phyloP scores from a whole-genome alignment of 169 alveolate genomes.

The Plasmodium berghei region DNA sequence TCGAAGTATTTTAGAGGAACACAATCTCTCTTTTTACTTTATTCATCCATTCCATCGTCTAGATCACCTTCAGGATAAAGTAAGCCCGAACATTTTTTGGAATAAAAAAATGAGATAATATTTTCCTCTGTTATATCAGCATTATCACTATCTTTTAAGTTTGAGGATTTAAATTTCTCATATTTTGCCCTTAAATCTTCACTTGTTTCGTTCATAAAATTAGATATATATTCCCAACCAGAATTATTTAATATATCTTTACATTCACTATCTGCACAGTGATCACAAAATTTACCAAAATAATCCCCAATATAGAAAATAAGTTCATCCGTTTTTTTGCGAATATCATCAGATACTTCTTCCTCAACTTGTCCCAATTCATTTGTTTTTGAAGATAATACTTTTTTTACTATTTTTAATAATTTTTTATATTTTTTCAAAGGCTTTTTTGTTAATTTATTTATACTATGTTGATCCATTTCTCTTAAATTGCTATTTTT shows the following conservation, averaged over 20 bases:
- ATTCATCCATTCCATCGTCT: no score
- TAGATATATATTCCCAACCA: slow-evolving; percentile 53
- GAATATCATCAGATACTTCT: neutral
- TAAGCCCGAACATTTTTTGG: neutral
- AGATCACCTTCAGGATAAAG: no score
- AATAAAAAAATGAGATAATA: neutral
- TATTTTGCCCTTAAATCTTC: slow-evolving; percentile 4
- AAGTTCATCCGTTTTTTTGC: slow-evolving; percentile 27
- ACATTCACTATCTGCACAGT: slow-evolving; percentile 35
- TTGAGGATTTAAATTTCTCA: neutral
- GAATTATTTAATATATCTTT: slow-evolving; percentile 22
- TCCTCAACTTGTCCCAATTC: neutral
- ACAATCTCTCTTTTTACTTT: no score
- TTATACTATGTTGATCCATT: slow-evolving; percentile 63
- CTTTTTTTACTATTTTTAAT: slow-evolving; percentile 44
- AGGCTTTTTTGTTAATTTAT: slow-evolving; percentile 42
- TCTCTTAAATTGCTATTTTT: slow-evolving; percentile 33
- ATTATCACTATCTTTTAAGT: neutral
- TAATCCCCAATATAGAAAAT: slow-evolving; percentile 36
- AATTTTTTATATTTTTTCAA: slow-evolving; percentile 61
- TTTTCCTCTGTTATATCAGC: neutral
- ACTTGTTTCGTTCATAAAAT: slow-evolving; percentile 15
- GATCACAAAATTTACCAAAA: slow-evolving; percentile 12
- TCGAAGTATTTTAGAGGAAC: no score
- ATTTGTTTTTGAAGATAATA: neutral